A percentile compares a stretch with the other conserved stretches of the same genome.
These are phyloP conservation scores for Hyphopichia wangnamkhiaoensis DNA, from an alignment of 1,139 yeast genomes.

Conservation along the genomic window DNA sequence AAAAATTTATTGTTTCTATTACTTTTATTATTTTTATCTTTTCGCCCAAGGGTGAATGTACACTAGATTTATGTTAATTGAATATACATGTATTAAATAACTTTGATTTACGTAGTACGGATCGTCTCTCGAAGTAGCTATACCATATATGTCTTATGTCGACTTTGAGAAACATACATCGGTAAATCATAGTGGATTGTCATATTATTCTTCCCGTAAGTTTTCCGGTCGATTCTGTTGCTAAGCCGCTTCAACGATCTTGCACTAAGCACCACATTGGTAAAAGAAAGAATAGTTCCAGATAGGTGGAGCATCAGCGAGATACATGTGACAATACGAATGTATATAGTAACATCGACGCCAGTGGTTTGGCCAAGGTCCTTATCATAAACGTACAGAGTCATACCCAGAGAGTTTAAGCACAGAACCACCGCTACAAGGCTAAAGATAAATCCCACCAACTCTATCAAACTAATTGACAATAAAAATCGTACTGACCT, in stretches of 20 bases:
- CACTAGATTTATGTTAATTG: not conserved
- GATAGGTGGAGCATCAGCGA: conserved; percentile 14
- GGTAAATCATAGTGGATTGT: not conserved
- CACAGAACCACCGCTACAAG: conserved; percentile 20
- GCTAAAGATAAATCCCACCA: conserved; percentile 20
- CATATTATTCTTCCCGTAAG: conserved; percentile 5
- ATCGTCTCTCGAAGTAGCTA: no score
- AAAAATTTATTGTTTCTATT: not conserved
- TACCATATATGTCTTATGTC: not conserved
- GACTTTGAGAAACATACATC: not conserved
- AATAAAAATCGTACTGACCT: conserved; percentile 16
- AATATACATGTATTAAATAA: no score
- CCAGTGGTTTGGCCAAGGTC: conserved; percentile 11
- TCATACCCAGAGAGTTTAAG: conserved; percentile 30
- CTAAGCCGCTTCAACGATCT: conserved; percentile 17
- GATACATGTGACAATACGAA: conserved; percentile 17
- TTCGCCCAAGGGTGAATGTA: not conserved
- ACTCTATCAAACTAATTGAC: conserved; percentile 18
- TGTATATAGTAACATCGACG: conserved; percentile 29
- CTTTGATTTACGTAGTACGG: no score
- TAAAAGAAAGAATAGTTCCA: conserved; percentile 10
- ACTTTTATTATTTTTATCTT: no score
- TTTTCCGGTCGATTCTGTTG: conserved; percentile 21
- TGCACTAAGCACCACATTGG: conserved; percentile 6
- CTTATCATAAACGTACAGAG: conserved; percentile 23